Evolutionary conservation across 2,329 filamentous ascomycete genomes (phyloP).

Genomic region (Pseudogymnoascus sp.): DNA sequence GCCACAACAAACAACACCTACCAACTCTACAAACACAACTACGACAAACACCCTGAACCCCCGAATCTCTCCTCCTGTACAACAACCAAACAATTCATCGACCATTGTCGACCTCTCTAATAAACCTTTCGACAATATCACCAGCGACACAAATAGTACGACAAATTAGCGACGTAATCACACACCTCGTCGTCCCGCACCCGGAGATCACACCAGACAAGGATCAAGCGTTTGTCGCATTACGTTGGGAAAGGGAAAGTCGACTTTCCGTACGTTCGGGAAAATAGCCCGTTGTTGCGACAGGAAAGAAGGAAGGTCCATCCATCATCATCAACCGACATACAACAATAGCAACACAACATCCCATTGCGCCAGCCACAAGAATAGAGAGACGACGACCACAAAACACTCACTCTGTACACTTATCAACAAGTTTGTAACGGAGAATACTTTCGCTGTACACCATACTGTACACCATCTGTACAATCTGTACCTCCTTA

Average conservation of each 20-base stretch:
- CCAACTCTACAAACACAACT: not conserved
- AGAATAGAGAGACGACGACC: not conserved
- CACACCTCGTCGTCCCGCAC: not conserved
- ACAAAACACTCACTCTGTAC: not conserved
- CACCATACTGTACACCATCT: not conserved
- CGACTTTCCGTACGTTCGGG: not conserved
- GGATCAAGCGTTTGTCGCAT: not conserved
- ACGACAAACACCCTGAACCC: not conserved
- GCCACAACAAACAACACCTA: not conserved
- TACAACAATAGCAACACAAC: not conserved
- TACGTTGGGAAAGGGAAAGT: not conserved
- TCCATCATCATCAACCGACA: not conserved
- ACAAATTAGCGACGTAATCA: not conserved
- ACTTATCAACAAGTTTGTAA: not conserved
- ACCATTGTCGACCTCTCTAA: not conserved
- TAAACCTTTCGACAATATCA: not conserved
- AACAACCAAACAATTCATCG: not conserved
- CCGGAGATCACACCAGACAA: not conserved
- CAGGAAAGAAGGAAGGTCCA: not conserved
- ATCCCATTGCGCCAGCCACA: not conserved
- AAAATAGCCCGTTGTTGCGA: not conserved
- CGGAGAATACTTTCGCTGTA: not conserved
- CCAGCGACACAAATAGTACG: not conserved
- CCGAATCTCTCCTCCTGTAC: not conserved
- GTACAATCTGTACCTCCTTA: not conserved